phyloP scores from a whole-genome alignment of 805 yeast genomes.

The Monosporozyma aerobia region DNA sequence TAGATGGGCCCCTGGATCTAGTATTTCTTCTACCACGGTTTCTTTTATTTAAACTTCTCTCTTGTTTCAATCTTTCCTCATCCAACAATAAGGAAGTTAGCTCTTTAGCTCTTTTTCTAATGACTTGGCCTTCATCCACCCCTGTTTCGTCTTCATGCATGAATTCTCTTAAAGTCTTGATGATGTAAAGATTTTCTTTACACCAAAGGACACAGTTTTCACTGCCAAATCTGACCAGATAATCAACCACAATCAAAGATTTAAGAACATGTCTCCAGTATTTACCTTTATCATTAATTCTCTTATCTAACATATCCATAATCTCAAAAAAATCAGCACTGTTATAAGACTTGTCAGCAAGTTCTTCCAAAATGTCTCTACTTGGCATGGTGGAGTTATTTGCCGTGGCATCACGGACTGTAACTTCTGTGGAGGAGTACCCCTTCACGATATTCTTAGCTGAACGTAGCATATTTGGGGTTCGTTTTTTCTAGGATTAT shows the following conservation, averaged over 20 bases:
- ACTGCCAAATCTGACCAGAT: slow-evolving; percentile 73
- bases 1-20: slow-evolving; percentile 8
- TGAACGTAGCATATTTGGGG: slow-evolving; percentile 39
- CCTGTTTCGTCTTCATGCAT: slow-evolving; percentile 70
- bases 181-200: slow-evolving; percentile 75
- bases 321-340: slow-evolving; percentile 71
- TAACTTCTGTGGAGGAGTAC: slow-evolving; percentile 72
- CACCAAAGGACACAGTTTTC: slow-evolving; percentile 91
- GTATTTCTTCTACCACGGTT: slow-evolving; percentile 29
- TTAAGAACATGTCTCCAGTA: slow-evolving; percentile 96
- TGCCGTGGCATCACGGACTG: slow-evolving; percentile 87
- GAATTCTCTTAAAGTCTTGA: slow-evolving; percentile 87
- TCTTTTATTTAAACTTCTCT: slow-evolving; percentile 39
- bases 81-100: slow-evolving; percentile 69
- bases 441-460: slow-evolving; percentile 75
- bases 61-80: slow-evolving; percentile 70
- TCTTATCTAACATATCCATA: slow-evolving; percentile 88
- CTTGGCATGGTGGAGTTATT: slow-evolving; percentile 83
- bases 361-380: slow-evolving; percentile 73
- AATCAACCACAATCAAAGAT: slow-evolving; percentile 78
- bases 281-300: slow-evolving; percentile 92
- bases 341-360: slow-evolving; percentile 64
- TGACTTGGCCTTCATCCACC: slow-evolving; percentile 77
- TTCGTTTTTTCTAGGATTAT: not conserved
- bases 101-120: slow-evolving; percentile 84